These are phyloP conservation scores for Trypanosoma melophagium DNA, from an alignment of 208 protist genomes.

Conservation along the genomic window DNA sequence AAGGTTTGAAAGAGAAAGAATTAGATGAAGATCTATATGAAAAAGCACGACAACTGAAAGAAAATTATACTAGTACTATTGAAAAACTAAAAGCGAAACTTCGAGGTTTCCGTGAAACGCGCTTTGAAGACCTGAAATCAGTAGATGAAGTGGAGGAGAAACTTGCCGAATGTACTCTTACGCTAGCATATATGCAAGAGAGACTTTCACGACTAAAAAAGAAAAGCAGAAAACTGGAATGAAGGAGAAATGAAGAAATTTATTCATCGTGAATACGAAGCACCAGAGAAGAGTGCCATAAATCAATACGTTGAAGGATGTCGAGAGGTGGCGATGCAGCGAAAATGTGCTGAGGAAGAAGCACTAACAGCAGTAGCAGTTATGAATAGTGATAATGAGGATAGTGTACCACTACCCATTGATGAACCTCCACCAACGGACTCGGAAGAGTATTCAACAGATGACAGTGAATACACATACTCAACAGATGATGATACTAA, in stretches of 20 bases:
- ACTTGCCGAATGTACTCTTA: background rate
- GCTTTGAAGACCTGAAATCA: background rate
- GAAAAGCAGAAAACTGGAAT: background rate
- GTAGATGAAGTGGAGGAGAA: background rate
- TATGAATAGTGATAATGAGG: background rate
- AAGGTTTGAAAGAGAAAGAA: background rate
- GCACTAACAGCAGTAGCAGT: background rate
- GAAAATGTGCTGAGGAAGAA: background rate
- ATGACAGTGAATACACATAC: background rate
- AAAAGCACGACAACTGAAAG: background rate
- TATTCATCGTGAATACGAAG: background rate
- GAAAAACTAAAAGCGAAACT: background rate
- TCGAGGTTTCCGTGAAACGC: slow-evolving; percentile 1
- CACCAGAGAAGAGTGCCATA: background rate
- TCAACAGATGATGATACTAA: background rate
- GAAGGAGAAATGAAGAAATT: background rate
- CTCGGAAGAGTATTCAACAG: background rate
- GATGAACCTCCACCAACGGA: background rate
- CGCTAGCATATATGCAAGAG: background rate
- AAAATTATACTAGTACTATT: background rate
- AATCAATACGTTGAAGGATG: background rate
- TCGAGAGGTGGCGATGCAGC: background rate
- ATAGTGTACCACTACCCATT: background rate
- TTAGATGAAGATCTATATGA: background rate
- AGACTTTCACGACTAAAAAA: background rate